Evolutionary conservation across 306 rosid species (phyloP), one percentile per base, ranked within the genome.

Genomic region (Vicia villosa): DNA sequence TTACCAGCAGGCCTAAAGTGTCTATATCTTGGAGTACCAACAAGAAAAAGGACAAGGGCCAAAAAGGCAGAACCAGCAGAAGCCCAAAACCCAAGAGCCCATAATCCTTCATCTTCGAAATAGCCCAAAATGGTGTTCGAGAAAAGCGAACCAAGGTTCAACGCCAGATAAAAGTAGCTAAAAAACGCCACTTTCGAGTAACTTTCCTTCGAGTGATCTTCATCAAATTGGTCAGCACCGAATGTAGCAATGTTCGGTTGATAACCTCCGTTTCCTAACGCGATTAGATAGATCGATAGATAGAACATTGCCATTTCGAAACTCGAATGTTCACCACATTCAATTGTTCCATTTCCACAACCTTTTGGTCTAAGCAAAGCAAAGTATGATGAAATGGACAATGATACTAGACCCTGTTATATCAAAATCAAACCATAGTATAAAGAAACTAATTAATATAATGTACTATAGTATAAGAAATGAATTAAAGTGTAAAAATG

Each of bases 321-420:
- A 36, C 73, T 71, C 74, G 86, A 59, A 66, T 74, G 83, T 45
- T 82, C 10, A 17, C 64, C 77, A 45, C 86, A 82, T 19, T 55
- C 14, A 46, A 65, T 2, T 67, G 63, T 36, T 69, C 76, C 79
- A 64, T 83, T 84, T 10, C 98, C 98, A 88, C 98, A 93, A 19
- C 87, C 96, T 78, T 73, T 81, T 0, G 98, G 97, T 47, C 72
- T 93, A 8, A 93, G 72, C 84, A 93, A 79, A 72, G 83, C 83
- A 11, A 90, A 46, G 73, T 85, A 84, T 1, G 98, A 79, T 55
- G 98, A 74, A 16, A 93, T 34, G 3, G 98, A 90, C 68, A 93
- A 63, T 5, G 84, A 81, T 36, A 76, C 77, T 66, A 90, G 74
- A 36, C 98, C 98, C 98, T 93, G 84, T 63, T 59, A 43, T 16